Base-by-base conservation (phyloP, 2,329 filamentous ascomycete species). In the Diplocarpon mali region DNA sequence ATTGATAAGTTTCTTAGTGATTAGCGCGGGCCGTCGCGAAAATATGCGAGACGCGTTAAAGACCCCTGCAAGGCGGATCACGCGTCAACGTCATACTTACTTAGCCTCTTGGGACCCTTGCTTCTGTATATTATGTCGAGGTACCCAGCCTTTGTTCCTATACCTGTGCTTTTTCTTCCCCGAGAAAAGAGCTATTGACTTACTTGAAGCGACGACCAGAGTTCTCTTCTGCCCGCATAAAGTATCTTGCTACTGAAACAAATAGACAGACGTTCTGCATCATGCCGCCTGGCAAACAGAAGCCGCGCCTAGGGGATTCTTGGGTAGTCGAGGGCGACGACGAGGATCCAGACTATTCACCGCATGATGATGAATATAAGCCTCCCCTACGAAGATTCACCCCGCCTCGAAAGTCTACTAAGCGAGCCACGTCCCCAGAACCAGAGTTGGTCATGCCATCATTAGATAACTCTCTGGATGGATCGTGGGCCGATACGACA, bases 401-500 rank as follows among this genome's bases (percentile, higher is more conserved):
- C 11, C 53, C 57, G 10, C 49, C 54, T 39, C 50, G 50, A 45
- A 52, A 51, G 14, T 45, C 47, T 37, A 46, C 47, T 2, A 49
- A 55, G 45, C 45, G 44, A 11, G 44, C 29, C 20, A 56, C 51
- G 42, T 60, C 60, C 1, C 57, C 57, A 24, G 59, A 58, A 15
- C 59, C 59, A n/a, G 53, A 60, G 38, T 45, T 62, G 20, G 52
- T 61, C 10, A 62, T 62, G 59, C 60, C 59, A 38, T 53, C 58
- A 10, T 30, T 62, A n/a, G 55, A 60, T 42, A 46, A 57, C 38
- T 58, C 55, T 29, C 35, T 61, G 28, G 55, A 60, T 37, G 56
- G 53, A 11, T 61, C 59, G 8, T 56, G 59, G 55, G 47, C 47
- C 29, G 56, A 56, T 14, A 39, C 40, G 12, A 44, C 48, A 5